Base-by-base conservation (phyloP, 768 basidiomycete species). In the Boletus eberwhitei region DNA sequence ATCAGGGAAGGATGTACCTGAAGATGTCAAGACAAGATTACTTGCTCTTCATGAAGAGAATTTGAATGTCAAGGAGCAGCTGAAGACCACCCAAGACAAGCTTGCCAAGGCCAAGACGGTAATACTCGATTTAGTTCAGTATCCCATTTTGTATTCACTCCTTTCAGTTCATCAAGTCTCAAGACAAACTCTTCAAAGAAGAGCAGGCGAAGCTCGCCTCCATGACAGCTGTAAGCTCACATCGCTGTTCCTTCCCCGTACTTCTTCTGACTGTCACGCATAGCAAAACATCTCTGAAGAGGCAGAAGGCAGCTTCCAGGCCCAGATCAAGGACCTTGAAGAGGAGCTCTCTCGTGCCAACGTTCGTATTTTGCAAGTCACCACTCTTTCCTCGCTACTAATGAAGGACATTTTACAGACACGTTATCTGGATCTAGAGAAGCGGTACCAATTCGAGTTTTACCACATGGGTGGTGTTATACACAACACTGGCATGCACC, bases 171-270 rank as follows among this genome's bases (percentile, higher is more conserved):
- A 93, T 98, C 75, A 93, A 92, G 68, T 80, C 85, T 32, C 94
- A 96, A 69, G 93, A 97, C 73, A 89, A 88, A 59, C 76, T 93
- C 29, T 88, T 94, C 73, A 88, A 88, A 60, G 89, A 92, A 64
- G 86, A 87, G 64, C 85, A 86, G 47, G 83, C 85, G 5, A 81
- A 83, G 48, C 79, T 78, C 60, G 75, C 73, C 31, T 76, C 74
- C 21, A 62, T 72, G 51, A 70, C 71, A 34, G 70, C 80, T 38
- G 86, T 86, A 59, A 58, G 77, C 69, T 38, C 45, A 57, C 3
- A 19, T 45, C 38, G 3, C 56, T 46, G 42, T 42, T 35, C 55
- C 34, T 32, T 60, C 13, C 16, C 36, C 29, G 17, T 29, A 8
- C 24, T 26, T 8, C 9, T 53, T 39, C 44, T 63, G 48, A 69